These are phyloP conservation scores for Ilex asprella DNA, from an alignment of 257 asterid species.

Conservation along the genomic window DNA sequence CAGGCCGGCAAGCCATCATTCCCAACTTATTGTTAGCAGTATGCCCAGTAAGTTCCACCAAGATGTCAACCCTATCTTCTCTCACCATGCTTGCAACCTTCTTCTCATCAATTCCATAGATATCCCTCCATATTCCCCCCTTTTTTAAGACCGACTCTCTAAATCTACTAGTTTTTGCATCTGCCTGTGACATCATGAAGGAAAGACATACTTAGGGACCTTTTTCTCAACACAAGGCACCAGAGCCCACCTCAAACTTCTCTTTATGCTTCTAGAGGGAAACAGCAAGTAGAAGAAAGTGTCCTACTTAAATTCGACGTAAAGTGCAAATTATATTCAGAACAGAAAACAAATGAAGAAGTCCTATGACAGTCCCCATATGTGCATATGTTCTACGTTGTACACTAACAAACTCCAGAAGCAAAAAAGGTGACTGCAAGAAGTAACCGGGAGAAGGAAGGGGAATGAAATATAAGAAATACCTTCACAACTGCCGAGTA, in stretches of 20 bases:
- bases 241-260: background rate
- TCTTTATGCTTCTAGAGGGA: background rate
- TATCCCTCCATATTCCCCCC: constrained; percentile 92
- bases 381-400: background rate
- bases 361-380: background rate
- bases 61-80: constrained; percentile 89
- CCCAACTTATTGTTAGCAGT: constrained; percentile 99
- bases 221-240: background rate
- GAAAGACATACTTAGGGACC: background rate
- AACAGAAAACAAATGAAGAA: background rate
- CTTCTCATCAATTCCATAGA: constrained; percentile 90
- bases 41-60: constrained; percentile 98
- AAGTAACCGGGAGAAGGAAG: background rate
- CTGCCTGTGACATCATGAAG: constrained; percentile 61
- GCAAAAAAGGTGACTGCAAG: background rate
- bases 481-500: constrained; percentile 99
- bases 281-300: background rate
- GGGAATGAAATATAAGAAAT: constrained; percentile 15
- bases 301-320: background rate
- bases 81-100: constrained; percentile 84
- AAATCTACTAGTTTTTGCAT: constrained; percentile 88
- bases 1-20: constrained; percentile 98
- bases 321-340: background rate
- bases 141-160: constrained; percentile 80
- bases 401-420: background rate